These are phyloP conservation scores for Fusarium keratoplasticum DNA, from an alignment of 2,329 filamentous ascomycete species.

Conservation along the genomic window DNA sequence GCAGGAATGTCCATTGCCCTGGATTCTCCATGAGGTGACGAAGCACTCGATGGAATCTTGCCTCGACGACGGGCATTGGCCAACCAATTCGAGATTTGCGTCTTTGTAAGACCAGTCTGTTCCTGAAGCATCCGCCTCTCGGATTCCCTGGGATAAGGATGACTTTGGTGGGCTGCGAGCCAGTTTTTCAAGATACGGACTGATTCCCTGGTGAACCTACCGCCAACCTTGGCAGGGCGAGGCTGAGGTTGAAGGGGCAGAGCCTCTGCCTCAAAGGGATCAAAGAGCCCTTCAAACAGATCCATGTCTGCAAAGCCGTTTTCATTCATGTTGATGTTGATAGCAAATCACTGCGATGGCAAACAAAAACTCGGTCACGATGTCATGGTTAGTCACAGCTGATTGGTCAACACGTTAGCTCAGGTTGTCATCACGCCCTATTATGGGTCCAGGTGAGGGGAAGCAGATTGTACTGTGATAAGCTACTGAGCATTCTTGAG, in stretches of 20 bases:
- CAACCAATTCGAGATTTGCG: conserved; percentile 88
- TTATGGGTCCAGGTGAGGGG: conserved; percentile 38
- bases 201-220: conserved; percentile 73
- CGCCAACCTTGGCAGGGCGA: conserved; percentile 32
- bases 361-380: conserved; percentile 8
- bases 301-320: conserved; percentile 26
- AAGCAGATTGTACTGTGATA: not conserved
- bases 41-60: conserved; percentile 63
- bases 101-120: conserved; percentile 80
- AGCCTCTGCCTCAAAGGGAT: conserved; percentile 9
- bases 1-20: conserved; percentile 68
- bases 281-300: conserved; percentile 30
- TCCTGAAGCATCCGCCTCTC: conserved; percentile 81
- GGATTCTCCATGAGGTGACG: conserved; percentile 20
- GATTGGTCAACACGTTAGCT: conserved; percentile 17
- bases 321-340: conserved; percentile 16
- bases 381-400: not conserved
- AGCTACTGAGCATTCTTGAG: not conserved
- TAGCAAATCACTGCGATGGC: conserved; percentile 2
- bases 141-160: conserved; percentile 86
- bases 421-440: conserved; percentile 40
- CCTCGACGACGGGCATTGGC: conserved; percentile 85
- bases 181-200: conserved; percentile 83
- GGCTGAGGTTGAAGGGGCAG: not conserved
- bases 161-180: conserved; percentile 78